Percentiles rank a stretch among this genome's conserved stretches.
phyloP scores from a whole-genome alignment of 495 filamentous ascomycete genomes.

The Daldinia childiae region DNA sequence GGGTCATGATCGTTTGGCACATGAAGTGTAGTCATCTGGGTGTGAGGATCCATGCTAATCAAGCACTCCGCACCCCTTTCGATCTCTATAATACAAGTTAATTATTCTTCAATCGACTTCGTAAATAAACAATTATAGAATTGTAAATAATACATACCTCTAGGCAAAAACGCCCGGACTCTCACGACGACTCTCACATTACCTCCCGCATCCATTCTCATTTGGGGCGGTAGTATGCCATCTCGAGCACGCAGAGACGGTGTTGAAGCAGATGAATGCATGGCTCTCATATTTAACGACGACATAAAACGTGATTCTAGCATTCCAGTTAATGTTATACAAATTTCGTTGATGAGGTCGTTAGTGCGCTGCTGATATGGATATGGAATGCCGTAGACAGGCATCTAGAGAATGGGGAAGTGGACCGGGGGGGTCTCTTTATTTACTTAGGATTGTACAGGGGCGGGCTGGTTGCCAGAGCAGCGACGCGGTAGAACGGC shows the following conservation, averaged over 20 bases:
- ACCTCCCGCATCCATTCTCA: constrained; percentile 68
- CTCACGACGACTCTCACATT: constrained; percentile 96
- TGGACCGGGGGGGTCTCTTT: constrained; percentile 16
- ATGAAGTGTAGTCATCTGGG: constrained; percentile 81
- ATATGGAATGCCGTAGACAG: constrained; percentile 45
- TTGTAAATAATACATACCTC: constrained; percentile 69
- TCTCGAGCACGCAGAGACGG: constrained; percentile 79
- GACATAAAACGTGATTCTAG: constrained; percentile 58
- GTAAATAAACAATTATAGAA: background rate
- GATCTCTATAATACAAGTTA: constrained; percentile 66
- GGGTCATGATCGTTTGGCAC: constrained; percentile 70
- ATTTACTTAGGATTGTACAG: constrained; percentile 28
- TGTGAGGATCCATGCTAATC: constrained; percentile 86
- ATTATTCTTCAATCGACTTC: background rate
- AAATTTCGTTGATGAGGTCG: constrained; percentile 52
- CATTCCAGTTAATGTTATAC: constrained; percentile 57
- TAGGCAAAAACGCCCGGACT: constrained; percentile 84
- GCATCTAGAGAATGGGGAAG: constrained; percentile 30
- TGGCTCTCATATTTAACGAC: constrained; percentile 49
- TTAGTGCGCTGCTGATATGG: constrained; percentile 36
- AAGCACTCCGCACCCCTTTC: constrained; percentile 83
- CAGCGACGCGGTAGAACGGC: background rate
- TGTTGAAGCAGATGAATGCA: constrained; percentile 70
- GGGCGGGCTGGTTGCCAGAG: constrained; percentile 25
- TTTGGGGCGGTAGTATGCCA: constrained; percentile 60